Evolutionary conservation across 352 stramenopile species (phyloP), one percentile per base, ranked within the genome.

Genomic region (Pythium grandisporangium): DNA sequence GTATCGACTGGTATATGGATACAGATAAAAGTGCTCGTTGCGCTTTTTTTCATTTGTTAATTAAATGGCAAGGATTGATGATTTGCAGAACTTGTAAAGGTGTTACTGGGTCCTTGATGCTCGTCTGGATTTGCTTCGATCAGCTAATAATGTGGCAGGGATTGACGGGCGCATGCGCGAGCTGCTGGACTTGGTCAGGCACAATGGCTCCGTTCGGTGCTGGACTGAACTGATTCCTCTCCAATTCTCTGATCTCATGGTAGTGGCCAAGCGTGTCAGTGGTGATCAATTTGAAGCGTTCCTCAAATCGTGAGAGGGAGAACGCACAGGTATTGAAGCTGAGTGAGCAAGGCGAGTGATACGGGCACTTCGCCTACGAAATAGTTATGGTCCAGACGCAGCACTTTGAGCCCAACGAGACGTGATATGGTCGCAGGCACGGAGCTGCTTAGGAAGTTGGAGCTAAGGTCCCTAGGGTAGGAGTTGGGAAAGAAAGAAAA

Each of bases 331-430:
- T 72, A 79, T 41, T 83, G 50, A 4, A 87, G 51, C 5, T 65
- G 62, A 2, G 36, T 48, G 33, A 87, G 52, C 26, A 62, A 45
- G 1, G 61, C 56, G 19, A 84, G 34, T 4, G 66, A 66, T 22
- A 48, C 17, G 4, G 73, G 73, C 21, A 87, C 45, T 8, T 34
- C 8, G 0, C 73, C 70, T 2, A 65, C 30, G 32, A 87, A 67
- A 24, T 60, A 55, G 36, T 87, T 87, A 36, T 51, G 49, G 33
- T 87, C 62, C 23, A 87, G 61, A 11, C 63, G 66, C 21, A 87
- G 57, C n/a, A 66, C 53, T 2, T 56, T 55, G 7, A 87, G 42
- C 1, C 38, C 30, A n/a, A 22, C 35, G 4, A 87, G 46, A 14
- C 33, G 29, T 0, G 68, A 76, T 3, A 84, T 13, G 6, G 66